Evolutionary conservation across 352 stramenopile species (phyloP).

Genomic region (Pythium periplocum): DNA sequence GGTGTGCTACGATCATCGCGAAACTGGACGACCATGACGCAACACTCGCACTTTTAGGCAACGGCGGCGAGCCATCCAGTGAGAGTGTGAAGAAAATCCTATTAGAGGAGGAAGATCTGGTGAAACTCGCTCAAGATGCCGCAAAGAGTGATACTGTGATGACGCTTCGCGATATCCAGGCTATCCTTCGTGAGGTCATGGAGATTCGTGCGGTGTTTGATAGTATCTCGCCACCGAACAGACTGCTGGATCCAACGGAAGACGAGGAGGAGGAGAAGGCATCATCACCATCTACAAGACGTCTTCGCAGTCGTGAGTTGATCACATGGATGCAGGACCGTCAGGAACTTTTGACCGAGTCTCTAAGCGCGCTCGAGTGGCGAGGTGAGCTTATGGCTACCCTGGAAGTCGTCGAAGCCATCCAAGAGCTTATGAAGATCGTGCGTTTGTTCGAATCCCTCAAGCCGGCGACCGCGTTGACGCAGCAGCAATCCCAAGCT

Average conservation of each 20-base stretch:
- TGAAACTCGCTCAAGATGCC: too few species aligned
- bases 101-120: too few species aligned
- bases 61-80: too few species aligned
- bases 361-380: constrained; percentile 3
- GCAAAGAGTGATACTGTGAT: too few species aligned
- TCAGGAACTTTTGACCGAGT: constrained; percentile 4
- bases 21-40: neutral
- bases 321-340: constrained; percentile 7
- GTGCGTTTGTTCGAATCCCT: constrained; percentile 14
- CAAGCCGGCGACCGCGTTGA: neutral
- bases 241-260: too few species aligned
- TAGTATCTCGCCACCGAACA: too few species aligned
- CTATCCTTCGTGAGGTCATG: too few species aligned
- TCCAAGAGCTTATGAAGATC: constrained; percentile 13
- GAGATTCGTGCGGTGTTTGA: too few species aligned
- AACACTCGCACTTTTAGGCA: neutral
- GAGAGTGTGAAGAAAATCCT: too few species aligned
- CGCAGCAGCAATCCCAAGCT: neutral
- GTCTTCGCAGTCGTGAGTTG: neutral
- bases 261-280: too few species aligned
- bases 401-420: constrained; percentile 9
- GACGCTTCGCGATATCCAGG: too few species aligned
- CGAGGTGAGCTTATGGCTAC: neutral
- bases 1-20: neutral
- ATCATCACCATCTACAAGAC: too few species aligned